Evolutionary conservation across 495 filamentous ascomycete species (phyloP), one percentile per base, ranked within the genome.

Genomic region (Xylaria sp.): DNA sequence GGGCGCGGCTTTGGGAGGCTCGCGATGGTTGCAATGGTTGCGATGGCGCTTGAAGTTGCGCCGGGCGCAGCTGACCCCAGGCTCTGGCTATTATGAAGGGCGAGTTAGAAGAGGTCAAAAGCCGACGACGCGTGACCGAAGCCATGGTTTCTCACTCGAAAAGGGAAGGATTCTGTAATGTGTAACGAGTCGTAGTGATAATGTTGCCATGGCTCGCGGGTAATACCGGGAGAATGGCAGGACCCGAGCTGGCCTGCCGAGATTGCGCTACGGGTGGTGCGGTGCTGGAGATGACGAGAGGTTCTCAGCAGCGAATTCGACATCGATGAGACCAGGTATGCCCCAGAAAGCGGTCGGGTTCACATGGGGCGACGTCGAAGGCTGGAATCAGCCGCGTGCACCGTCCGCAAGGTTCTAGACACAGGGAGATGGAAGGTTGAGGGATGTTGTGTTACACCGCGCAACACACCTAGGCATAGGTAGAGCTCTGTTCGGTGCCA

Each of bases 101-200:
- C 44, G 61, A 29, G 61, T 71, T 71, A 48, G 61, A 29, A 19
- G 61, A 46, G 12, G 43, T 21, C 68, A 40, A 50, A 44, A 64
- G 6, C 11, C 69, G 21, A 55, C 40, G 75, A 71, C 61, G 67
- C 71, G 71, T 44, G 72, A 67, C 44, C 65, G 69, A 71, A 73
- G 68, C 70, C 70, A 72, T 72, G 40, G 31, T 72, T 41, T 61
- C 70, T 72, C 63, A 72, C 70, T 72, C 29, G 70, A 53, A 61
- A 48, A 26, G 69, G 37, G 65, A 40, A 63, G 65, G 40, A 66
- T 75, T 73, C 70, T 71, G 74, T 73, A 59, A 53, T 73, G 70
- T 66, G 65, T 70, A 75, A 75, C 73, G 29, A 73, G 48, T 48
- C 35, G 66, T 68, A 35, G 71, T 71, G 63, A 67, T 68, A 40